phyloP scores from a whole-genome alignment of 805 yeast genomes.

The Candida silvicultrix region DNA sequence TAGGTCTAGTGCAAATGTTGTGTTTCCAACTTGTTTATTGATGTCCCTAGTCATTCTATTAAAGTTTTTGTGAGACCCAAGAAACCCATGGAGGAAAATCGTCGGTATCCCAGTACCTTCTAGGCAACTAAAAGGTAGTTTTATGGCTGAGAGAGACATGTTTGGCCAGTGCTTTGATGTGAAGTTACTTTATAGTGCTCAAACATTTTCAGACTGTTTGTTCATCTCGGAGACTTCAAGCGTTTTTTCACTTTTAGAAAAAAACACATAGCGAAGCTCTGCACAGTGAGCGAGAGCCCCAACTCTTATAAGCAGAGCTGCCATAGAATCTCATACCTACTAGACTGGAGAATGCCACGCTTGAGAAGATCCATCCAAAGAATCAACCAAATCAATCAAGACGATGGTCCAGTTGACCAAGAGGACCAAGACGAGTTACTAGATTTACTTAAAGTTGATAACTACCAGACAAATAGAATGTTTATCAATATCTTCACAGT shows the following conservation, averaged over 20 bases:
- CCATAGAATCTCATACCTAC: too few species aligned
- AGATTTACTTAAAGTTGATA: conserved; percentile 9
- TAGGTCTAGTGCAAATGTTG: conserved; percentile 40
- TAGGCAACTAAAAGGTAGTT: conserved; percentile 5
- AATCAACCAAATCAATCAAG: conserved; percentile 5
- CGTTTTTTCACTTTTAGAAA: too few species aligned
- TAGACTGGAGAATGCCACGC: conserved; percentile 8
- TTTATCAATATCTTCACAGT: conserved; percentile 13
- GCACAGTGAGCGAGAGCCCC: too few species aligned
- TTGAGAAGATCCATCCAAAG: conserved; percentile 10
- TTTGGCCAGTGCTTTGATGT: not conserved
- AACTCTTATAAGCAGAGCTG: too few species aligned
- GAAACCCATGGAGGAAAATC: conserved; percentile 47
- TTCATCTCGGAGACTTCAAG: too few species aligned
- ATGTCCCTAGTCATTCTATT: conserved; percentile 31
- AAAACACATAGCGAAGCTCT: too few species aligned
- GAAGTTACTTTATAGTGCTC: too few species aligned
- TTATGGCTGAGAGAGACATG: not conserved
- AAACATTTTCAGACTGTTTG: too few species aligned
- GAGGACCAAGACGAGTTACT: conserved; percentile 15
- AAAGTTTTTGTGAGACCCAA: conserved; percentile 43
- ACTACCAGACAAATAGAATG: conserved; percentile 4
- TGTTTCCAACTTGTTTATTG: conserved; percentile 24
- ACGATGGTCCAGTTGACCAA: not conserved
- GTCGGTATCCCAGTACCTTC: conserved; percentile 24